A percentile compares a stretch with the other conserved stretches of the same genome.
These are phyloP conservation scores for Podospora bellae-mahoneyi DNA, from an alignment of 495 filamentous ascomycete genomes.

Conservation along the genomic window DNA sequence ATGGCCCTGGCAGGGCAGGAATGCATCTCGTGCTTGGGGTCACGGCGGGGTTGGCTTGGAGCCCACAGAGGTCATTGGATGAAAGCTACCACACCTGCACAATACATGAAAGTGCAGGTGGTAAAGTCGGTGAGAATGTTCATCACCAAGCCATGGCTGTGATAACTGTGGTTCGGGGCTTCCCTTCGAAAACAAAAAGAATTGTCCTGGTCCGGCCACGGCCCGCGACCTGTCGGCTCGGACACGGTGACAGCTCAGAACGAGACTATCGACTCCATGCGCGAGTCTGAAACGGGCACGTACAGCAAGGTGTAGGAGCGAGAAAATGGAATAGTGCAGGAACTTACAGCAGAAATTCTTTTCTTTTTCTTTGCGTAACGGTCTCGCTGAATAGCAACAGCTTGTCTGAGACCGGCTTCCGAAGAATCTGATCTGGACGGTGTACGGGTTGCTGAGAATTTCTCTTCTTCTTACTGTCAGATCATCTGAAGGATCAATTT, in stretches of 20 bases:
- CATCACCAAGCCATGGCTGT: slow-evolving; percentile 15
- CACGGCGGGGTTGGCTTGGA: slow-evolving; percentile 5
- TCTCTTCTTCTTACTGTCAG: background rate
- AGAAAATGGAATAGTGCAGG: background rate
- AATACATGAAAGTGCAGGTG: slow-evolving; percentile 11
- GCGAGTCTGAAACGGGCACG: background rate
- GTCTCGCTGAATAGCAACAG: background rate
- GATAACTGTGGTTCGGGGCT: slow-evolving; percentile 9
- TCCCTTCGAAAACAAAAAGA: background rate
- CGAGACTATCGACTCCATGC: slow-evolving; percentile 2
- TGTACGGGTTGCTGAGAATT: background rate
- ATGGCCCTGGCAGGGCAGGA: background rate
- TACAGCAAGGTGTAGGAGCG: background rate
- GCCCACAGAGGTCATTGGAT: slow-evolving; percentile 11
- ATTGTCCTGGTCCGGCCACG: background rate
- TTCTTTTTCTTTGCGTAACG: background rate
- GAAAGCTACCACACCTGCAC: slow-evolving; percentile 4
- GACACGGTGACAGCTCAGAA: background rate
- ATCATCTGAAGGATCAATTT: background rate
- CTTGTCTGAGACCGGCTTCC: background rate
- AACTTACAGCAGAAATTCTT: slow-evolving; percentile 1
- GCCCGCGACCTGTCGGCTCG: background rate
- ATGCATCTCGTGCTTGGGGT: background rate
- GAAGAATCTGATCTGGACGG: background rate
- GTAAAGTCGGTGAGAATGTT: slow-evolving; percentile 22